A percentile compares a stretch with the other conserved stretches of the same genome.
Conservation (phyloP, 495 filamentous ascomycete species). For the Penicillium malachiteum region DNA sequence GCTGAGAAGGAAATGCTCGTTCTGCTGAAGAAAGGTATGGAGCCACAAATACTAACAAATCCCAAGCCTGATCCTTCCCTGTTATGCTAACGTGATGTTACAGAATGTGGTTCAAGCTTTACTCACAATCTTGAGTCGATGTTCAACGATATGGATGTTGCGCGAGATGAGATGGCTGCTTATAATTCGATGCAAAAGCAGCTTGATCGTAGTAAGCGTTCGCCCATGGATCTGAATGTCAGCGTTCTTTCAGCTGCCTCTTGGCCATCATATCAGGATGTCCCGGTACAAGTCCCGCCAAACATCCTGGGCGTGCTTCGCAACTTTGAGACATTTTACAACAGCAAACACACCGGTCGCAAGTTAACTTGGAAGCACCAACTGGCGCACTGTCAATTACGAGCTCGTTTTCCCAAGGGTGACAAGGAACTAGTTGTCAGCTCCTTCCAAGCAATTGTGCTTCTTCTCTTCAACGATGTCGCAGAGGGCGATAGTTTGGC, state of each 20-base stretch:
- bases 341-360: constrained; percentile 80
- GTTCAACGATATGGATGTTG: constrained; percentile 97
- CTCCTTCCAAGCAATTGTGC: constrained; percentile 85
- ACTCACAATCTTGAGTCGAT: constrained; percentile 97
- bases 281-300: constrained; percentile 71
- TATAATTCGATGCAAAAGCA: constrained; percentile 59
- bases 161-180: constrained; percentile 75
- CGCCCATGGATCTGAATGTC: constrained; percentile 75
- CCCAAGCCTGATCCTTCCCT: background rate
- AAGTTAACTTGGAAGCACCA: constrained; percentile 90
- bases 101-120: constrained; percentile 88
- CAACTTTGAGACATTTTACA: constrained; percentile 79
- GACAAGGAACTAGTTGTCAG: constrained; percentile 83
- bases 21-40: constrained; percentile 73
- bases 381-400: constrained; percentile 81
- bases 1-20: constrained; percentile 93
- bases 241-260: constrained; percentile 82
- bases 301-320: constrained; percentile 65
- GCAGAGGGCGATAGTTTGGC: constrained; percentile 53
- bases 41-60: background rate
- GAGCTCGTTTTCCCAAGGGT: constrained; percentile 72
- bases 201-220: constrained; percentile 45
- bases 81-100: constrained; percentile 6
- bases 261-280: constrained; percentile 89
- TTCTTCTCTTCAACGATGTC: constrained; percentile 86